Evolutionary conservation across 2,329 filamentous ascomycete genomes (phyloP), one percentile per base, ranked within the genome.

Genomic region (Aspergillus awamori): DNA sequence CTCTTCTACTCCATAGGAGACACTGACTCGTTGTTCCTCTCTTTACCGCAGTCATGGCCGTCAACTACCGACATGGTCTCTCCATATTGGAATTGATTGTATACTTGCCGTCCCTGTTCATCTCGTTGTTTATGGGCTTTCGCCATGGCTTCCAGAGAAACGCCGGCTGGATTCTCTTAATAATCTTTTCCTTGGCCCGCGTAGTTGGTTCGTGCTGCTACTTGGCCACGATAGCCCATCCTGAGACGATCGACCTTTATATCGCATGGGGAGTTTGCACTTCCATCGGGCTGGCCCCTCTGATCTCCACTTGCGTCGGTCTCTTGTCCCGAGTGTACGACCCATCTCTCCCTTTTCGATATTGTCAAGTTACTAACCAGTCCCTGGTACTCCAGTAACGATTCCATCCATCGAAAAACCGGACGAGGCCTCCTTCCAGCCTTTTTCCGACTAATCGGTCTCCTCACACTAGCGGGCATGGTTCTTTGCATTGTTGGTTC

Each of bases 101-200:
- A 65, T 80, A 75, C 61, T 58, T 73, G 17, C 78, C 78, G 4
- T 67, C 73, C 11, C 48, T 76, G 22, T 63, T 74, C 26, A 47
- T 73, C 2, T 66, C 76, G 1, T 30, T 65, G 7, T 70, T 69
- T 57, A 63, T 79, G 41, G 74, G 72, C 61, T 63, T 59, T 38
- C 74, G 71, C 17, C 78, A 80, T 68, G 78, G 78, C 30, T 70
- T 78, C 48, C 66, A 72, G 4, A 76, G 76, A 47, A 80, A 74
- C 59, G 75, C 79, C 0, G 85, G 84, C 45, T 87, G 84, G 81
- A 66, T 83, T 11, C 86, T 82, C 69, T 76, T 87, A 6, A 67
- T 83, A 49, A 66, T 85, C 33, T 83, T 88, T 69, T 81, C 80
- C 30, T 63, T 85, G 5, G 72, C 81, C 11, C 82, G 85, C 41